These are phyloP conservation scores for Linnemannia zychae DNA, from an alignment of 192 early-diverging fungal genomes.

Conservation along the genomic window DNA sequence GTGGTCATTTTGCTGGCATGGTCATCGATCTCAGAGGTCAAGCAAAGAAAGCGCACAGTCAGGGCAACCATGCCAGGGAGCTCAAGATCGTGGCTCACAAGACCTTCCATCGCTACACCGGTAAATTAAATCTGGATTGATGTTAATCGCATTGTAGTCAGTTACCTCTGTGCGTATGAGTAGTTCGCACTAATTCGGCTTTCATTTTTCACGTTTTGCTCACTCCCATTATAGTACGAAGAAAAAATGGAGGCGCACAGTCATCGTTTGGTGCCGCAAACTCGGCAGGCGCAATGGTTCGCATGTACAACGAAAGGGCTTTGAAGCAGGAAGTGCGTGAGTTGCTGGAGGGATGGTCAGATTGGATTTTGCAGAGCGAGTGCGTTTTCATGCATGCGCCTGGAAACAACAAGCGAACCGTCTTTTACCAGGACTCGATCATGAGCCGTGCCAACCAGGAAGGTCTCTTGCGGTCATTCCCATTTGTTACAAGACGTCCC, in stretches of 20 bases:
- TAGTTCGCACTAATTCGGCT: not conserved
- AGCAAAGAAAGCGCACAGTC: not conserved
- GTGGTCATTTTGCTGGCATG: constrained; percentile 91
- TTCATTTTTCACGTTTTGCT: constrained; percentile 12
- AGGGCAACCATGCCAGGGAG: constrained; percentile 13
- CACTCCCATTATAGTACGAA: constrained; percentile 64
- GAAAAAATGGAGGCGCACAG: constrained; percentile 97
- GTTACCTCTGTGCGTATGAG: not conserved
- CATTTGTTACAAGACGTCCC: constrained; percentile 30
- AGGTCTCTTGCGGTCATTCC: constrained; percentile 21
- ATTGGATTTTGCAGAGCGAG: constrained; percentile 65
- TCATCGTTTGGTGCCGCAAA: constrained; percentile 65
- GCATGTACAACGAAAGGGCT: constrained; percentile 88
- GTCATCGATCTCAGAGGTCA: constrained; percentile 75
- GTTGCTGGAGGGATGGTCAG: constrained; percentile 79
- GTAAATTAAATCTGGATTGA: constrained; percentile 33
- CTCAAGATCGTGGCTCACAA: constrained; percentile 80
- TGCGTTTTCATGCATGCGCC: constrained; percentile 85
- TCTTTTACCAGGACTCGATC: constrained; percentile 14
- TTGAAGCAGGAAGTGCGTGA: constrained; percentile 81
- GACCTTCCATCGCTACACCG: constrained; percentile 95
- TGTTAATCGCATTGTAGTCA: not conserved
- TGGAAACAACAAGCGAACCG: constrained; percentile 51
- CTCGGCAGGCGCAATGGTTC: constrained; percentile 87
- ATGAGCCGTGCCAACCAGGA: constrained; percentile 6